Conservation (phyloP, 768 basidiomycete species). For the Boletus edulis region DNA sequence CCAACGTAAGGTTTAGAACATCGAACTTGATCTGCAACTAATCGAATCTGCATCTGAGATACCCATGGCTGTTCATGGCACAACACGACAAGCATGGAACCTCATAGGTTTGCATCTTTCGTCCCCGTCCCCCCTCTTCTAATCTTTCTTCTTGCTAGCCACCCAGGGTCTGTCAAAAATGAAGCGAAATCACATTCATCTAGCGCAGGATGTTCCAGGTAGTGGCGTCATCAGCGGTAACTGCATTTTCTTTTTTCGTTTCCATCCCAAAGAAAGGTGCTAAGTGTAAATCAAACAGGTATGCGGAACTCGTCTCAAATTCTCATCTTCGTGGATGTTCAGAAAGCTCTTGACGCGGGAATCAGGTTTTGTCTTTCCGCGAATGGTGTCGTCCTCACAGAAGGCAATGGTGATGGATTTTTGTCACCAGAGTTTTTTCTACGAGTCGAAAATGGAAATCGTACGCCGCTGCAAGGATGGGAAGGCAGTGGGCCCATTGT, state of each 20-base stretch:
- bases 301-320: constrained; percentile 79
- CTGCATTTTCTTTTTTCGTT: constrained; percentile 19
- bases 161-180: constrained; percentile 76
- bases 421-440: constrained; percentile 64
- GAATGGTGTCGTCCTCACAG: constrained; percentile 88
- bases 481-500: constrained; percentile 3
- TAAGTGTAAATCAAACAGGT: constrained; percentile 42
- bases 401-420: constrained; percentile 66
- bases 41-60: constrained; percentile 60
- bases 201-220: constrained; percentile 75
- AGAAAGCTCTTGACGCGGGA: constrained; percentile 64
- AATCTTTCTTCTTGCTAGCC: constrained; percentile 37
- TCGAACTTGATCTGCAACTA: constrained; percentile 65
- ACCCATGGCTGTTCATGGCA: constrained; percentile 84
- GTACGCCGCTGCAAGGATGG: constrained; percentile 23
- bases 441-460: constrained; percentile 53
- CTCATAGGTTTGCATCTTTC: constrained; percentile 50
- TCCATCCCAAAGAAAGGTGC: neutral
- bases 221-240: constrained; percentile 73
- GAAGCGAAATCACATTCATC: constrained; percentile 89
- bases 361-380: constrained; percentile 74
- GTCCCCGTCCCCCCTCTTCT: neutral
- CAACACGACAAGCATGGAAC: constrained; percentile 66
- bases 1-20: constrained; percentile 40
- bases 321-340: constrained; percentile 78